Base-by-base conservation (phyloP, 2,329 filamentous ascomycete species). In the Dothideomycetidae sp. region DNA sequence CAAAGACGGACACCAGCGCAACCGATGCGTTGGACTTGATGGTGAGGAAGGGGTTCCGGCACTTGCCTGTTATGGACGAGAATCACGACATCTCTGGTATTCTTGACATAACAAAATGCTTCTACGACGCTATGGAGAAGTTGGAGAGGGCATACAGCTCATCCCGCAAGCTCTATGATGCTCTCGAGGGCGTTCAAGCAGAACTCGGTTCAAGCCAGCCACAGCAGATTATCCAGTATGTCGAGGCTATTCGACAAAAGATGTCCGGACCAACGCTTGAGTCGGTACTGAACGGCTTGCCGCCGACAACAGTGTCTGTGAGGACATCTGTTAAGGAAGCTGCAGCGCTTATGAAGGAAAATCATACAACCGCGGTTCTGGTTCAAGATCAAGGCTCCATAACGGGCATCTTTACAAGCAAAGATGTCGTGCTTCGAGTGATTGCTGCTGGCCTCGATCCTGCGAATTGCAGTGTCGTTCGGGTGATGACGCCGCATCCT, bases 101-200 rank as follows among this genome's bases (percentile, higher is more conserved):
- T 48, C 67, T 98, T 38, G 90, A 98, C 60, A 98, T 98, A 51
- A 98, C 90, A 40, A 98, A 96, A 63, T 98, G 90, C 63, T 98
- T 98, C 62, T 98, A 98, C 62, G 90, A 98, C 62, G 90, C 90
- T 30, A 98, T 98, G 90, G 90, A 98, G 68, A 98, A 98, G 68
- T 67, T 98, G 43, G 90, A 98, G 67, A 80, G 90, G 36, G 90
- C 90, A 35, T 98, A 98, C 59, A 85, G 84, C 47, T 96, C 90
- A 11, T 98, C 90, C n/a, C 77, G 90, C 49, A 93, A 94, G 62
- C 72, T 98, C 14, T 96, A 98, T 59, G 90, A 96, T 66, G 90
- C 90, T 21, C 66, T 98, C 41, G 90, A 98, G 62, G 90, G 90
- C 59, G 90, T 98, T 3, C 90, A 98, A 62, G 93, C 88, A 2